These are phyloP conservation scores for Symbiodinium natans DNA, from an alignment of 73 alveolate genomes.

Conservation along the genomic window DNA sequence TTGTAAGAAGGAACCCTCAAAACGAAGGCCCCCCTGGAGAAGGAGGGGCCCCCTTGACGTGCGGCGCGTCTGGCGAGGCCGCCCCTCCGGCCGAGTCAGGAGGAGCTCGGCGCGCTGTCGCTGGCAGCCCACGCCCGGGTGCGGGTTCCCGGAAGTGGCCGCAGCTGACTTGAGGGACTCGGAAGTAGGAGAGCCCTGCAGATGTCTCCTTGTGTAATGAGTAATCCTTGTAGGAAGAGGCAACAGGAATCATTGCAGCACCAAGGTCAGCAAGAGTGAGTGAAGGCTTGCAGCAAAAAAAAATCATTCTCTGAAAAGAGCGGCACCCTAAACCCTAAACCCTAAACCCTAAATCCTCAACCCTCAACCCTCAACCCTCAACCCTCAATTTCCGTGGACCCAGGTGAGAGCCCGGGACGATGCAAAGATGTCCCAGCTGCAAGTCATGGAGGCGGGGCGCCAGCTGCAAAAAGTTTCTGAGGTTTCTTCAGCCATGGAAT, in stretches of 20 bases:
- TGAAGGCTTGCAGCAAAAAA: neutral
- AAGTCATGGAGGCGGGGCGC: constrained; percentile 50
- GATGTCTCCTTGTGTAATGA: neutral
- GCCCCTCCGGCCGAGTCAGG: constrained; percentile 24
- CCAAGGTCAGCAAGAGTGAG: neutral
- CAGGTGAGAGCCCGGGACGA: constrained; percentile 54
- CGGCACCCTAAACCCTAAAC: no score
- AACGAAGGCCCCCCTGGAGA: no score
- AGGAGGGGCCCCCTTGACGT: no score
- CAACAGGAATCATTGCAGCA: no score
- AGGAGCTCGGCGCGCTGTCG: constrained; percentile 47
- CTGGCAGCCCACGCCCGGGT: constrained; percentile 76
- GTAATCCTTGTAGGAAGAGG: neutral
- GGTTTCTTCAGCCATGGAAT: no score
- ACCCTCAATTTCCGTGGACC: neutral
- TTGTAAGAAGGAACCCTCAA: no score
- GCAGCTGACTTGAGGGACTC: no score
- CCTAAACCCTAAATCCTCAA: neutral
- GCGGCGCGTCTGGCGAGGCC: constrained; percentile 1
- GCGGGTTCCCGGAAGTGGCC: neutral
- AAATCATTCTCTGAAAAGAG: no score
- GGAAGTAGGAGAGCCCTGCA: neutral
- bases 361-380: neutral
- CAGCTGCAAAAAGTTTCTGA: no score
- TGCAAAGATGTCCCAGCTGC: constrained; percentile 75